Percentiles rank a stretch among this genome's conserved stretches.
phyloP scores from a whole-genome alignment of 2,329 filamentous ascomycete species.

The Alternaria longipes region DNA sequence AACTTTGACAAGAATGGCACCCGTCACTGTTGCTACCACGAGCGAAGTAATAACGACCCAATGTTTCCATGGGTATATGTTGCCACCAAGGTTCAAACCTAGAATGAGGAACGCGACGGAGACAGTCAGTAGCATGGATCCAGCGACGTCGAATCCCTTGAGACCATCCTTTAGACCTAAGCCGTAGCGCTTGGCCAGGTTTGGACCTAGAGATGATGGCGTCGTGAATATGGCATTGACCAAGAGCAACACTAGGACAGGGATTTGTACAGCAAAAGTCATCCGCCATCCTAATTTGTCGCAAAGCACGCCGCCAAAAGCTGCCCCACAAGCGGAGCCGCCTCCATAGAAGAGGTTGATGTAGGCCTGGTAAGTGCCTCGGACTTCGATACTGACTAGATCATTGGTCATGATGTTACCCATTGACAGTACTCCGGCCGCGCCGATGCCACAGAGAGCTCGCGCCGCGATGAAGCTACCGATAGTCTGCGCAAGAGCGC shows the following conservation, averaged over 20 bases:
- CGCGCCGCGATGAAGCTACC: constrained; percentile 75
- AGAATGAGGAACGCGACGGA: constrained; percentile 61
- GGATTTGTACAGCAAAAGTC: constrained; percentile 68
- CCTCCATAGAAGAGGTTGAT: constrained; percentile 70
- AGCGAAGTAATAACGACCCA: constrained; percentile 61
- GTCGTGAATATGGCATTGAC: constrained; percentile 56
- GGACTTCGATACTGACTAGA: constrained; percentile 74
- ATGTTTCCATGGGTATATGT: constrained; percentile 61
- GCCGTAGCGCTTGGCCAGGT: constrained; percentile 53
- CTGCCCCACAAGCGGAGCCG: constrained; percentile 66
- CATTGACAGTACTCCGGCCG: constrained; percentile 74
- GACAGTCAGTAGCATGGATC: constrained; percentile 58
- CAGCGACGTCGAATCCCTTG: constrained; percentile 60
- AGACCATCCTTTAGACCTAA: constrained; percentile 55
- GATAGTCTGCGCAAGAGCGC: constrained; percentile 72
- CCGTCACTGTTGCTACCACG: constrained; percentile 51
- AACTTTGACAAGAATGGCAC: constrained; percentile 55
- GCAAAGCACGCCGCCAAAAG: constrained; percentile 74
- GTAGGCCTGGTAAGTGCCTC: constrained; percentile 77
- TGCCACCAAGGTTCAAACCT: constrained; percentile 63
- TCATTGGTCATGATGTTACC: constrained; percentile 76
- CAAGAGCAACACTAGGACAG: constrained; percentile 57
- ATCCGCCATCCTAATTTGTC: constrained; percentile 77
- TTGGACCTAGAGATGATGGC: constrained; percentile 57
- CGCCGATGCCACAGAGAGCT: constrained; percentile 76